Conservation (phyloP, 345 rosid genomes). For the Citrus maxima region DNA sequence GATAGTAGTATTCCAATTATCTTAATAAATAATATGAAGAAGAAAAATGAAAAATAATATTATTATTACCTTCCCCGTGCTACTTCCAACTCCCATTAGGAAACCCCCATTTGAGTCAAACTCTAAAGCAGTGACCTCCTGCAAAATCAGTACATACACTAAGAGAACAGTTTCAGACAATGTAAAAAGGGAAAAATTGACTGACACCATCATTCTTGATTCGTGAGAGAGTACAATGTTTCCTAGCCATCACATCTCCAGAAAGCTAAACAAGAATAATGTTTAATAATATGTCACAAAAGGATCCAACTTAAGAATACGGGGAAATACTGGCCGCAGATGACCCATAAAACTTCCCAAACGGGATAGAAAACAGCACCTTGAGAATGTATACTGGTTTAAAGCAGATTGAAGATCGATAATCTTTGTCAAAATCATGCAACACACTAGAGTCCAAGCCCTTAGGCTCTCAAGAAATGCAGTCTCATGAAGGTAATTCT, state of each 20-base stretch:
- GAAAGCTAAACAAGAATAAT: neutral
- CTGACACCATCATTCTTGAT: neutral
- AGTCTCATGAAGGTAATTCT: neutral
- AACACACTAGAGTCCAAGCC: neutral
- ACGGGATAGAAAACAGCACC: neutral
- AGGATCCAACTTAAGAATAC: neutral
- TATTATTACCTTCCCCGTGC: slow-evolving; percentile 71
- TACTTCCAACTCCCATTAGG: slow-evolving; percentile 86
- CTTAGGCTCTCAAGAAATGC: neutral
- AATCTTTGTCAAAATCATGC: neutral
- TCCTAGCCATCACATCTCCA: neutral
- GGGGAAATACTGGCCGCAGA: neutral
- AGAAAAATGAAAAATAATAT: neutral
- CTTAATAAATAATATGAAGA: neutral
- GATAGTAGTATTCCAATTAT: neutral
- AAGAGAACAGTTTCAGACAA: slow-evolving; percentile 5
- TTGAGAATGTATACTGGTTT: neutral
- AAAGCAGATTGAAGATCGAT: neutral
- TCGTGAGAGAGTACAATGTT: neutral
- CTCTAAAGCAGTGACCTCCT: slow-evolving; percentile 90
- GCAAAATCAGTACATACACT: slow-evolving; percentile 14
- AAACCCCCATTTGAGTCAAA: slow-evolving; percentile 85
- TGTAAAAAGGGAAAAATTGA: neutral
- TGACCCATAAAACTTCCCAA: neutral
- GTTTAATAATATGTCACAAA: neutral